These are phyloP conservation scores for Tephrocybe sp. DNA, from an alignment of 768 basidiomycete species.

Conservation along the genomic window DNA sequence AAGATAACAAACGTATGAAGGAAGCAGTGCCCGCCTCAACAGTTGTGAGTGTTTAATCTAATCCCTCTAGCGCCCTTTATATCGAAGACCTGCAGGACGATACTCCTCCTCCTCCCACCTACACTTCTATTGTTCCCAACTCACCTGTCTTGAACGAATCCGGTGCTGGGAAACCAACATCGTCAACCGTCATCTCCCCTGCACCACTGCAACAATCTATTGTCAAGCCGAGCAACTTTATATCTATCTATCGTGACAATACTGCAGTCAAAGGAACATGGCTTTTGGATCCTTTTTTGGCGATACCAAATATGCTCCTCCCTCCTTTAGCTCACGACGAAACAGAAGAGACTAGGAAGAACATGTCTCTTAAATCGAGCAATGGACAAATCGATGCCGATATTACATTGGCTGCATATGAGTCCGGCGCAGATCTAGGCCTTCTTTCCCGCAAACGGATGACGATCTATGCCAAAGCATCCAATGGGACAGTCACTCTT, in stretches of 20 bases:
- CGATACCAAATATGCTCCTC: conserved; percentile 36
- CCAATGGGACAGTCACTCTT: conserved; percentile 26
- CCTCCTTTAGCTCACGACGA: conserved; percentile 34
- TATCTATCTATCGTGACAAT: conserved; percentile 28
- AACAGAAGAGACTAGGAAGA: conserved; percentile 36
- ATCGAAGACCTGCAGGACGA: conserved; percentile 12
- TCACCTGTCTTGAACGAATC: neutral
- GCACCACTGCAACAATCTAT: conserved; percentile 8
- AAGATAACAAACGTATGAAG: conserved; percentile 7
- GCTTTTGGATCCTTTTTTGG: conserved; percentile 40
- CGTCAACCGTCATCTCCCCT: neutral
- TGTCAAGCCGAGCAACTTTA: conserved; percentile 32
- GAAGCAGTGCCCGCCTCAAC: neutral
- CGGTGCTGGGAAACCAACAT: neutral
- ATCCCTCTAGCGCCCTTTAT: neutral
- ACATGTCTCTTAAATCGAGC: conserved; percentile 31
- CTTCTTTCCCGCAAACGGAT: conserved; percentile 12
- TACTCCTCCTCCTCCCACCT: conserved; percentile 17
- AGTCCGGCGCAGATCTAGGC: conserved; percentile 1
- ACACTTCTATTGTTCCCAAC: conserved; percentile 11
- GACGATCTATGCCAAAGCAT: conserved; percentile 18
- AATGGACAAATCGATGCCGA: conserved; percentile 37
- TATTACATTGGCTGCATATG: conserved; percentile 31
- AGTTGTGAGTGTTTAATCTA: neutral
- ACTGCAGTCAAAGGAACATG: conserved; percentile 33